Evolutionary conservation across 1,284 basidiomycete genomes (phyloP), one percentile per base, ranked within the genome.

Genomic region (Ceratobasidium sp.): DNA sequence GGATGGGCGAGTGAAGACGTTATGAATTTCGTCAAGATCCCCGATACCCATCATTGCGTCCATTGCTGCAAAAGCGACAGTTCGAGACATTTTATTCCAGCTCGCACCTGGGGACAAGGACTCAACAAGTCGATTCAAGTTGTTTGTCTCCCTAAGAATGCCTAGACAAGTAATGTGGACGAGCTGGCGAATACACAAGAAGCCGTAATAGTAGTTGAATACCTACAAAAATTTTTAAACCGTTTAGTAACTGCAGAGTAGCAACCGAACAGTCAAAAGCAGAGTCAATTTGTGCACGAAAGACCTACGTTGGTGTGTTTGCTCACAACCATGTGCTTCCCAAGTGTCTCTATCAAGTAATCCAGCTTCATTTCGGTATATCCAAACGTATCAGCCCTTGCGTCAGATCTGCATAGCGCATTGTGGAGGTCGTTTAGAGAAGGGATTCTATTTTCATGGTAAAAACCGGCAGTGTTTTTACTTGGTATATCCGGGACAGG

Each of bases 131-230:
- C 13, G 28, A 45, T 64, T n/a, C 35, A 64, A 31, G 8, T 37
- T 11, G 37, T 64, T 23, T 5, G 39, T 45, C 26, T 45, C 61
- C 7, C 20, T n/a, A 26, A 64, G 39, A 10, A 64, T 17, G n/a
- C 17, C 37, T 2, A 64, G 23, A 28, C 61, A 42, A 28, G n/a
- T 64, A 11, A 45, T 45, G 26, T 64, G n/a, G 10, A 64, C 13
- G 2, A 64, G 17, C 26, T 23, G 20, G 23, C 61, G 61, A 28
- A 64, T 13, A 15, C 37, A 42, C 6, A 64, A 26, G 23, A 42
- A 64, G 4, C 61, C 61, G 37, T 64, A 64, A n/a, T 64, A 64
- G 8, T 64, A 13, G 11, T 64, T 28, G 11, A 64, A 64, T 7
- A 63, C 23, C 60, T 63, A 42, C 5, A 13, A 31, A 4, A 7